phyloP scores from a whole-genome alignment of 2,329 filamentous ascomycete genomes.

The Sporothrix curviconia region DNA sequence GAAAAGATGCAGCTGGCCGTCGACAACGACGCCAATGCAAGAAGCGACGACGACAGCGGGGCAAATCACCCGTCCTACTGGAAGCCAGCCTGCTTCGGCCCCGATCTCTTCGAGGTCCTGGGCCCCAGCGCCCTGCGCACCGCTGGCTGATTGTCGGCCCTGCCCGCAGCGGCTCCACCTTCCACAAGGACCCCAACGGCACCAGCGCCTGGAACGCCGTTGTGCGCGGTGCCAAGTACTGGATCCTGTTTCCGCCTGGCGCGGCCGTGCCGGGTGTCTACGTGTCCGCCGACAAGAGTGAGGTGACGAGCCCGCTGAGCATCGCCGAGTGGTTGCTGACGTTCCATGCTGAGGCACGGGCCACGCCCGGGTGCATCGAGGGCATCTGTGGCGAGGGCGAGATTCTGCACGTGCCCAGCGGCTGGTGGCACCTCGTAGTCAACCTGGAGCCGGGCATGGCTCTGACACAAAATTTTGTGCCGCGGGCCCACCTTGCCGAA shows the following conservation, averaged over 20 bases:
- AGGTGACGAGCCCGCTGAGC: constrained; percentile 87
- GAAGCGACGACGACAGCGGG: constrained; percentile 32
- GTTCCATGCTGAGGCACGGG: constrained; percentile 78
- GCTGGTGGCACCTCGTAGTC: constrained; percentile 95
- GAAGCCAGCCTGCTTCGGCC: constrained; percentile 76
- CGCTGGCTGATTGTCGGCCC: constrained; percentile 92
- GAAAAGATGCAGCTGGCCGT: constrained; percentile 73
- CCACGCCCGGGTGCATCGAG: constrained; percentile 70
- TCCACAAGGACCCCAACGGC: constrained; percentile 76
- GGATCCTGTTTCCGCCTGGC: constrained; percentile 92
- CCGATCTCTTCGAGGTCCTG: constrained; percentile 77
- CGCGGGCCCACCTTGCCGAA: constrained; percentile 63
- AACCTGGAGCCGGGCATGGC: constrained; percentile 82
- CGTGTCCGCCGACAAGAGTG: constrained; percentile 80
- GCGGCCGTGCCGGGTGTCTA: constrained; percentile 80
- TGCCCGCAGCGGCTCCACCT: constrained; percentile 80
- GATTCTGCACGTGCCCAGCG: constrained; percentile 83
- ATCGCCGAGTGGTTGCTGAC: constrained; percentile 94
- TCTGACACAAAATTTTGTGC: constrained; percentile 93
- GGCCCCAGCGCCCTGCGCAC: constrained; percentile 73
- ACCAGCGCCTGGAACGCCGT: constrained; percentile 92
- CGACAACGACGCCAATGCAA: constrained; percentile 41
- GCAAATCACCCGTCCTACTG: constrained; percentile 68
- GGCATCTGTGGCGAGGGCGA: constrained; percentile 80
- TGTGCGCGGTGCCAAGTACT: constrained; percentile 85